Conservation (phyloP, 2,329 filamentous ascomycete genomes). For the Botrytis medusae region DNA sequence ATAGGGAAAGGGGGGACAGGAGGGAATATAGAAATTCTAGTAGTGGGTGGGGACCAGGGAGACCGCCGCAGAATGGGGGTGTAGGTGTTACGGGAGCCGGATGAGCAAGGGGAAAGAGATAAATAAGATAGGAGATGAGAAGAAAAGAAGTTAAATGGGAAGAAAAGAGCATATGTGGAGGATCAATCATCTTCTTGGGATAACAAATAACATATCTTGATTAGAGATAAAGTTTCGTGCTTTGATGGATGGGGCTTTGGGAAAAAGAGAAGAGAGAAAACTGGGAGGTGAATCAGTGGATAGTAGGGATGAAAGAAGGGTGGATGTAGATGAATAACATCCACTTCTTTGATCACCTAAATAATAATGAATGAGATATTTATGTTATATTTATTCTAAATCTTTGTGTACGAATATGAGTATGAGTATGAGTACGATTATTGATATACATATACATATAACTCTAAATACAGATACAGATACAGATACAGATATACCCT, state of each 20-base stretch:
- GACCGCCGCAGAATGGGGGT: slow-evolving; percentile 39
- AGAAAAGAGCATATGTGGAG: slow-evolving; percentile 6
- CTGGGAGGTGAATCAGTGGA: not conserved
- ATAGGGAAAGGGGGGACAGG: slow-evolving; percentile 9
- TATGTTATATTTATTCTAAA: not conserved
- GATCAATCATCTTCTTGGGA: slow-evolving; percentile 18
- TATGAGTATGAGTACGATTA: too few species aligned
- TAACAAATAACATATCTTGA: slow-evolving; percentile 15
- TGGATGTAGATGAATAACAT: not conserved
- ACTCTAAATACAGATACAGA: too few species aligned
- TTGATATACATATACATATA: too few species aligned
- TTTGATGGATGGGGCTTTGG: not conserved
- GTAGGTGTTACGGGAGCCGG: slow-evolving; percentile 39
- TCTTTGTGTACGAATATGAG: not conserved
- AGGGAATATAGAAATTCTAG: slow-evolving; percentile 36
- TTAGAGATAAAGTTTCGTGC: slow-evolving; percentile 10
- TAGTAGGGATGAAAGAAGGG: not conserved
- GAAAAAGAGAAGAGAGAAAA: not conserved
- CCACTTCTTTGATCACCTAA: not conserved
- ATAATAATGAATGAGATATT: not conserved
- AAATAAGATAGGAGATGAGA: not conserved
- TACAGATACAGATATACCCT: too few species aligned
- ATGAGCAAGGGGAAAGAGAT: slow-evolving; percentile 23
- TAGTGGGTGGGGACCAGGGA: slow-evolving; percentile 37
- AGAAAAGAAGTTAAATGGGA: not conserved